phyloP scores from a whole-genome alignment of 164 flowering plant species.

The Tetrastigma voinierianum region DNA sequence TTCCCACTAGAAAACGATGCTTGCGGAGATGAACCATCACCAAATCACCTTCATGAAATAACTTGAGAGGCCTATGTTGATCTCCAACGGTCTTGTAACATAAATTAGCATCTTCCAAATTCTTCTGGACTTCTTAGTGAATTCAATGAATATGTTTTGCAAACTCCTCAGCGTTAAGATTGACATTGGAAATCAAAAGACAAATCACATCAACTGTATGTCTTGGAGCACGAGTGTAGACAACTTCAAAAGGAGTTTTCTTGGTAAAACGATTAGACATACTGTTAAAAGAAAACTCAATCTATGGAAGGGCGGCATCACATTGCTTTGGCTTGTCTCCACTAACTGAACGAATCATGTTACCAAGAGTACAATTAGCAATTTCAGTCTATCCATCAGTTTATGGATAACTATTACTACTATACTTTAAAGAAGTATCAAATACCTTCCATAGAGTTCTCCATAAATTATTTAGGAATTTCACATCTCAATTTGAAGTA shows the following conservation, averaged over 20 bases:
- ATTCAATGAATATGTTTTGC: background rate
- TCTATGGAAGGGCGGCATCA: background rate
- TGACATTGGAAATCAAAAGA: background rate
- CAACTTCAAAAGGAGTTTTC: background rate
- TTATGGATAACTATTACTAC: background rate
- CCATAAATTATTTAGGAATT: too few species aligned
- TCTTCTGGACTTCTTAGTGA: background rate
- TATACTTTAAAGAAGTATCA: background rate
- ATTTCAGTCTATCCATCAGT: background rate
- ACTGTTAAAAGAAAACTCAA: conserved; percentile 6
- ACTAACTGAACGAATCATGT: background rate
- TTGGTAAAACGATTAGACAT: background rate
- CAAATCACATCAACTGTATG: background rate
- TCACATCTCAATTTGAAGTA: too few species aligned
- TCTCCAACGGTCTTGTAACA: background rate
- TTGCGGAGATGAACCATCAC: background rate
- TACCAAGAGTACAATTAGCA: background rate
- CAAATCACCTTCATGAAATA: background rate
- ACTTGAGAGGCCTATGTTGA: background rate
- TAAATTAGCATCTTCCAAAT: background rate
- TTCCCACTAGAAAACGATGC: too few species aligned
- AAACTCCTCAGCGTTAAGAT: background rate
- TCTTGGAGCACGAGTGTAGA: background rate
- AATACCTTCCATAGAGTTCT: conserved; percentile 1
- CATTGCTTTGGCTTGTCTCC: conserved; percentile 5